Evolutionary conservation across 2,329 filamentous ascomycete species (phyloP), one percentile per base, ranked within the genome.

Genomic region (Thermothelomyces thermophilus): DNA sequence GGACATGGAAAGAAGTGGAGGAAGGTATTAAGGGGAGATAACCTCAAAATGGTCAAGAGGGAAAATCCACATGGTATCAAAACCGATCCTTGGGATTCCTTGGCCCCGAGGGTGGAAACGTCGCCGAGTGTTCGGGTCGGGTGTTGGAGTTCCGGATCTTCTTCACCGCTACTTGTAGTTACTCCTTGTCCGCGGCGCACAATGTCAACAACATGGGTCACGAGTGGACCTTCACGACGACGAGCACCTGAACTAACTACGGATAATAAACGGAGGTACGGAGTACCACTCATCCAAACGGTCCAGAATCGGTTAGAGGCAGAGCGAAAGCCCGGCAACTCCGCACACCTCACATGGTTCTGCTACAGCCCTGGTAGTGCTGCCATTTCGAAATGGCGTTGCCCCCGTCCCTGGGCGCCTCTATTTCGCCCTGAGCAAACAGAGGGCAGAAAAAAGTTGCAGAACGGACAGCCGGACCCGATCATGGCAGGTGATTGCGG

Each of bases 111-210:
- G 53, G 45, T 51, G 34, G 35, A 48, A 50, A 47, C 46, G 53
- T 45, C 28, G 41, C 16, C 39, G 35, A 26, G 20, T n/a, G 26
- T 14, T 19, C 46, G 24, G 42, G 28, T 36, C 41, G 30, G 50
- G 17, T 43, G 13, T n/a, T 20, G 37, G 36, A 19, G 39, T 44
- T 35, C 50, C 44, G 44, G 45, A 49, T 36, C 33, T 48, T 49
- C 41, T 50, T 56, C 53, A 55, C 53, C 53, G 53, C 53, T 55
- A 52, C 50, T 55, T 44, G 31, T 31, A 17, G 22, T 20, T 55
- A 52, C 50, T 55, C 47, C 39, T 31, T 16, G 22, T 20, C 37
- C 46, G 41, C 30, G 39, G n/a, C n/a, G 24, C 24, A n/a, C 39
- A 31, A 34, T n/a, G 17, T 36, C 41, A 31, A 44, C 24, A 50